Conservation (phyloP, 306 rosid species). For the Neltuma alba region DNA sequence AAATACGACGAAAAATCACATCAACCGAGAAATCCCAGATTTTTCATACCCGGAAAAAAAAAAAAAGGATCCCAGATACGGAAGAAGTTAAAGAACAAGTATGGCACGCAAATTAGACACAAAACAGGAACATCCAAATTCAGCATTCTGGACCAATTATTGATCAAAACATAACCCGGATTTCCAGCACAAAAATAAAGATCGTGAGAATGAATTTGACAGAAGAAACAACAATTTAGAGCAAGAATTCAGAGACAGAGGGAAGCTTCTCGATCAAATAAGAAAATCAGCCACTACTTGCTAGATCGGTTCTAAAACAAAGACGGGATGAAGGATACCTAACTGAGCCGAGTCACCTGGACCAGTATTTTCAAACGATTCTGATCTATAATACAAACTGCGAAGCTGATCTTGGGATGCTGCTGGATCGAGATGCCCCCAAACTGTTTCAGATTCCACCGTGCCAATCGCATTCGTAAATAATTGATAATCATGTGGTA, state of each 20-base stretch:
- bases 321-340: not conserved
- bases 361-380: not conserved
- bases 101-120: not conserved
- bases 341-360: not conserved
- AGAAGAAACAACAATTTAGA: not conserved
- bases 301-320: not conserved
- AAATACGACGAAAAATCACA: too few relatives aligned
- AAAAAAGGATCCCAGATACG: not conserved
- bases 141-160: not conserved
- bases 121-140: not conserved
- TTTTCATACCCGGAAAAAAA: not conserved
- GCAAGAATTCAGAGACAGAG: not conserved
- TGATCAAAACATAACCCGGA: conserved; percentile 13
- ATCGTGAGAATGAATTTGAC: not conserved
- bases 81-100: not conserved
- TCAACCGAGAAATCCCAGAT: not conserved
- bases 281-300: not conserved
- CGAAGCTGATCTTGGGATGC: not conserved
- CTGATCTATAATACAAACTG: not conserved
- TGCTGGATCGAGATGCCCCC: not conserved
- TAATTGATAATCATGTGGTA: not conserved
- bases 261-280: conserved; percentile 1
- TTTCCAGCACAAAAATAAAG: not conserved
- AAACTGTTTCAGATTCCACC: not conserved
- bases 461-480: not conserved